Conservation (phyloP, 2,329 filamentous ascomycete species). For the Penicillium sp. region DNA sequence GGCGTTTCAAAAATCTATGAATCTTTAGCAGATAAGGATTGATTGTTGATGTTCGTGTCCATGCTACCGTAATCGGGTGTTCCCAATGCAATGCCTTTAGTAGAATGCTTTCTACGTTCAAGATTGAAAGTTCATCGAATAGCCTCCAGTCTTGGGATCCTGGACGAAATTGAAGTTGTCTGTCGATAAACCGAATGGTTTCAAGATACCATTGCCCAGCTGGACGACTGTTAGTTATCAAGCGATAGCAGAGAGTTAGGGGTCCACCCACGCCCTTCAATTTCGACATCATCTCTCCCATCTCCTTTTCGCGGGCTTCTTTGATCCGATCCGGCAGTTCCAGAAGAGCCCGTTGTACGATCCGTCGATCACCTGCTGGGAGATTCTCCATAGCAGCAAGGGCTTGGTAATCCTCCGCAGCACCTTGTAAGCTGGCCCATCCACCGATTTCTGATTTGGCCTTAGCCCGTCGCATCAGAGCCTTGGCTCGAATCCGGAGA, state of each 20-base stretch:
- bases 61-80: neutral
- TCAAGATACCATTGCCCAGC: slow-evolving; percentile 86
- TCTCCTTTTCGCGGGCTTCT: slow-evolving; percentile 78
- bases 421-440: slow-evolving; percentile 77
- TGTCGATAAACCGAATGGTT: slow-evolving; percentile 89
- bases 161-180: slow-evolving; percentile 94
- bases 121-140: slow-evolving; percentile 80
- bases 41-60: neutral
- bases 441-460: slow-evolving; percentile 68
- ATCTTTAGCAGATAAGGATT: neutral
- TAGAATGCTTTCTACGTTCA: slow-evolving; percentile 17
- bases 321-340: slow-evolving; percentile 68
- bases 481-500: slow-evolving; percentile 74
- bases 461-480: slow-evolving; percentile 74
- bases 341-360: slow-evolving; percentile 65
- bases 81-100: neutral
- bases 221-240: slow-evolving; percentile 31
- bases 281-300: slow-evolving; percentile 97
- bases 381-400: slow-evolving; percentile 63
- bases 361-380: slow-evolving; percentile 62
- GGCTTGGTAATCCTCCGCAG: slow-evolving; percentile 74
- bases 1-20: neutral
- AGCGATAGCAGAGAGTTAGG: neutral
- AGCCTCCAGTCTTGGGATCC: slow-evolving; percentile 84
- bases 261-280: slow-evolving; percentile 66